These are phyloP conservation scores for Zygosaccharomyces pseudorouxii DNA, from an alignment of 805 yeast genomes.

Conservation along the genomic window DNA sequence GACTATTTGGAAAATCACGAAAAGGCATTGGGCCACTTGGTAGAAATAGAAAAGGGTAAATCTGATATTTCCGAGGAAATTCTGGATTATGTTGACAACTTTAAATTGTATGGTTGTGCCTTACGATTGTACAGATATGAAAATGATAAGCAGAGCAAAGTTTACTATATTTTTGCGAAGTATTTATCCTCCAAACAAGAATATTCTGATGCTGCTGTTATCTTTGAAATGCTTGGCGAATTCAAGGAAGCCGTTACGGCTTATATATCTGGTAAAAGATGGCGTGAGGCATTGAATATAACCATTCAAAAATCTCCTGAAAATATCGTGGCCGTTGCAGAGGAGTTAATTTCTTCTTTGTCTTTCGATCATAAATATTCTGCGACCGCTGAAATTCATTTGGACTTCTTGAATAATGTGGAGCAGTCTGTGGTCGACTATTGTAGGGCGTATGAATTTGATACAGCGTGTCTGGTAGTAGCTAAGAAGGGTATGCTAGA, in stretches of 20 bases:
- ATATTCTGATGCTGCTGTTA: constrained; percentile 71
- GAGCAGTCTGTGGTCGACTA: constrained; percentile 60
- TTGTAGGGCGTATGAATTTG: constrained; percentile 72
- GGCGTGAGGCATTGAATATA: constrained; percentile 80
- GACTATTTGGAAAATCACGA: constrained; percentile 62
- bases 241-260: constrained; percentile 61
- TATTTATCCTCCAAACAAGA: constrained; percentile 51
- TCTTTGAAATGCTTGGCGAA: constrained; percentile 64
- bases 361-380: constrained; percentile 66
- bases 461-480: constrained; percentile 69
- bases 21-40: constrained; percentile 65
- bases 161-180: constrained; percentile 60
- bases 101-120: constrained; percentile 67
- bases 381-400: constrained; percentile 76
- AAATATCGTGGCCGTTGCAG: constrained; percentile 46
- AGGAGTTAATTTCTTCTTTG: constrained; percentile 54
- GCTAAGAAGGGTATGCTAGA: constrained; percentile 41
- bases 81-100: constrained; percentile 61
- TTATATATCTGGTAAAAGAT: constrained; percentile 63
- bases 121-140: constrained; percentile 58
- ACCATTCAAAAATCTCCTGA: constrained; percentile 42
- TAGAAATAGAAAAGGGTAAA: constrained; percentile 40
- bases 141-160: constrained; percentile 45
- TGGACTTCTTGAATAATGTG: constrained; percentile 54
- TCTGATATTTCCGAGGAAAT: constrained; percentile 36